Percentiles rank a stretch among this genome's conserved stretches.
Evolutionary conservation across 2,329 filamentous ascomycete species (phyloP).

Genomic region (Falciphora oryzae): DNA sequence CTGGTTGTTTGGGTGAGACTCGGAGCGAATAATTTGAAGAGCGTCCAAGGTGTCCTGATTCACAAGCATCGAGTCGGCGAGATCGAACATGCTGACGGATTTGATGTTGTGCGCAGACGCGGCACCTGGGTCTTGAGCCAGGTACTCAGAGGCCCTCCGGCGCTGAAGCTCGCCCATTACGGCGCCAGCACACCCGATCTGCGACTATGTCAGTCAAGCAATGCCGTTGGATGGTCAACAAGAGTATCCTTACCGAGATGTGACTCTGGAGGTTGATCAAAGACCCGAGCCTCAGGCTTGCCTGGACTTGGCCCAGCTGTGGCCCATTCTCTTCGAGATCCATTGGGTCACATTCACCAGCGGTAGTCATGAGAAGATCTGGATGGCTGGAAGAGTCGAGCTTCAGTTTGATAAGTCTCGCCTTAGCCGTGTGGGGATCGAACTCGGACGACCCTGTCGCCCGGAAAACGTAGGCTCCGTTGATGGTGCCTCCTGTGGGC

Average conservation of each 20-base stretch:
- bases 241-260: conserved; percentile 48
- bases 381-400: conserved; percentile 41
- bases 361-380: conserved; percentile 52
- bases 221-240: background rate
- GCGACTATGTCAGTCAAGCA: conserved; percentile 6
- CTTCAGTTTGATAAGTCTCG: conserved; percentile 56
- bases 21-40: conserved; percentile 78
- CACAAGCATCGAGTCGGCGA: conserved; percentile 65
- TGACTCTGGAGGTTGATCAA: conserved; percentile 68
- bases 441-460: conserved; percentile 69
- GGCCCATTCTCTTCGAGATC: conserved; percentile 34
- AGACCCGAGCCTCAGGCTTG: conserved; percentile 61
- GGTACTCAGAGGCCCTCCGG: conserved; percentile 54
- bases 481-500: background rate
- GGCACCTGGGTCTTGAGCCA: conserved; percentile 52
- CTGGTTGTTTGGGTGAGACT: conserved; percentile 76
- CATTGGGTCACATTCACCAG: conserved; percentile 20
- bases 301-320: conserved; percentile 41
- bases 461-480: conserved; percentile 50
- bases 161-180: conserved; percentile 74
- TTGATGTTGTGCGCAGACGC: conserved; percentile 53
- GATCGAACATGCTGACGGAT: conserved; percentile 67
- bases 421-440: conserved; percentile 57
- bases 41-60: conserved; percentile 75
- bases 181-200: conserved; percentile 82